Conservation (phyloP, 768 basidiomycete species). For the Suillus weaverae region DNA sequence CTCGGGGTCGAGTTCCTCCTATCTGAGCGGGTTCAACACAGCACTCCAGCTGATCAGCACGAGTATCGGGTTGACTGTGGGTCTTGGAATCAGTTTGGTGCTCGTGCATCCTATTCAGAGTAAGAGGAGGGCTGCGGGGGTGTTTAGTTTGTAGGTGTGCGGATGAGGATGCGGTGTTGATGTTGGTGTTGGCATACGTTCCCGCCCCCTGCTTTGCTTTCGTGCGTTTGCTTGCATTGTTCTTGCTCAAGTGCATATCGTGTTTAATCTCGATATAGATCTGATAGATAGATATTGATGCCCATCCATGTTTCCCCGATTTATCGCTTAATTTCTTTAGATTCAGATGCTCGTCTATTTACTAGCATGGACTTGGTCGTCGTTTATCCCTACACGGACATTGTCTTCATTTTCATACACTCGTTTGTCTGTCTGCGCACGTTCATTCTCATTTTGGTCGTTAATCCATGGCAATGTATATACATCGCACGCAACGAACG, state of each 20-base stretch:
- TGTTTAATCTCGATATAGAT: neutral
- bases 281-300: neutral
- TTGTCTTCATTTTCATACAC: neutral
- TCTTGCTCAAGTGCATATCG: neutral
- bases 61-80: constrained; percentile 78
- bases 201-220: neutral
- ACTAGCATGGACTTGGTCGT: no score
- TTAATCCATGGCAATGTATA: neutral
- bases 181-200: neutral
- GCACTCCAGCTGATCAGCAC: constrained; percentile 77
- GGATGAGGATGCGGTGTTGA: neutral
- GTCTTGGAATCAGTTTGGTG: constrained; percentile 68
- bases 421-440: neutral
- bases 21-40: constrained; percentile 70
- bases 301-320: neutral
- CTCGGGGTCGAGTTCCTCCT: constrained; percentile 52
- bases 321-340: neutral
- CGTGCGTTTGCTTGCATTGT: neutral
- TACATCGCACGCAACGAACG: neutral
- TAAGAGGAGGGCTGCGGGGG: constrained; percentile 53
- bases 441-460: neutral
- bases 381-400: neutral
- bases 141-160: constrained; percentile 56
- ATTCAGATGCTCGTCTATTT: neutral
- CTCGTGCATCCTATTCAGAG: constrained; percentile 66